Evolutionary conservation across 169 alveolate genomes (phyloP).

Genomic region (Plasmodium knowlesi): DNA sequence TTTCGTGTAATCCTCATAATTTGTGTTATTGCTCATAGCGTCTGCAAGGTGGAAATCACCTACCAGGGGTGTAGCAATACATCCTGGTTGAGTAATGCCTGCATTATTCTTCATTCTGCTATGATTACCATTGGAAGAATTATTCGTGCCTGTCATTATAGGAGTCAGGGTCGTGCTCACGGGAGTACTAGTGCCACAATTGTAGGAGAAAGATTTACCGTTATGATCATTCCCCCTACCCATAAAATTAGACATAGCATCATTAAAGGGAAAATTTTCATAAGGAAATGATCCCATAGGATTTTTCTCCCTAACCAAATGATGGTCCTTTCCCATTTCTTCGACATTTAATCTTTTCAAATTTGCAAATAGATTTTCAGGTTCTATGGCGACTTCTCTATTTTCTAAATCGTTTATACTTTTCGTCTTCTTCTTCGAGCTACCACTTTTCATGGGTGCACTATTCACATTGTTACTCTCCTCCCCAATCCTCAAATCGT

Average conservation of each 20-base stretch:
- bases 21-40: background rate
- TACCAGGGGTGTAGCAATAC: background rate
- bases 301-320: background rate
- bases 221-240: background rate
- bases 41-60: background rate
- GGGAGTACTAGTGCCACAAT: background rate
- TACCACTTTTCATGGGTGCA: background rate
- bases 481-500: background rate
- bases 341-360: background rate
- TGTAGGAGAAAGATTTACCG: background rate
- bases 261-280: background rate
- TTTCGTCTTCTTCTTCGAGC: background rate
- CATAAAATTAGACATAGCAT: background rate
- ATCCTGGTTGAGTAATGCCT: background rate
- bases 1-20: background rate
- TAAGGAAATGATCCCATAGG: background rate
- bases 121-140: background rate
- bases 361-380: conserved; percentile 5
- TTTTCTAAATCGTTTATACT: background rate
- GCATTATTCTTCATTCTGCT: background rate
- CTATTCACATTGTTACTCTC: background rate
- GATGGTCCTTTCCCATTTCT: background rate
- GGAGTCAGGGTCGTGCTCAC: background rate
- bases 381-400: background rate
- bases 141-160: background rate